phyloP scores from a whole-genome alignment of 1,139 yeast species.

The Spencermartinsiella ligniputridi region DNA sequence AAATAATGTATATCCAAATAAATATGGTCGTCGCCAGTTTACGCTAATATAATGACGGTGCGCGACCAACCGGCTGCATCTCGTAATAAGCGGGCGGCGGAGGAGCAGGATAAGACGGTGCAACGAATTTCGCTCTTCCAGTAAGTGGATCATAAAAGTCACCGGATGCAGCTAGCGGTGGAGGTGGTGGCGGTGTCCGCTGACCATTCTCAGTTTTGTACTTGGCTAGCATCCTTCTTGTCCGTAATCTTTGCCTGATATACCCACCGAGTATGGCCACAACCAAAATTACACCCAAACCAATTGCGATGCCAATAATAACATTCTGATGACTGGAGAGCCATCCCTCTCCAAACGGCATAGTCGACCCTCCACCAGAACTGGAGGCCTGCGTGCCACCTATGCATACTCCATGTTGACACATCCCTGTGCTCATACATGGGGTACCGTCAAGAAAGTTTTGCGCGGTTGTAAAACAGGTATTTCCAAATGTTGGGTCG shows the following conservation, averaged over 20 bases:
- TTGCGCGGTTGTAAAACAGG: constrained; percentile 31
- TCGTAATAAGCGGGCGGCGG: neutral
- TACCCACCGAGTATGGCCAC: constrained; percentile 13
- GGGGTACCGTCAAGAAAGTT: constrained; percentile 39
- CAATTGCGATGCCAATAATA: constrained; percentile 26
- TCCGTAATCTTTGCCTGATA: constrained; percentile 6
- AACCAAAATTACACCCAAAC: constrained; percentile 25
- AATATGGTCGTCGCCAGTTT: too few relatives aligned
- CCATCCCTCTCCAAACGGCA: constrained; percentile 21
- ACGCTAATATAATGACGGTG: neutral
- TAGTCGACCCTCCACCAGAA: constrained; percentile 6
- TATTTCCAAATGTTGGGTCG: constrained; percentile 25
- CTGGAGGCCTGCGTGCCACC: constrained; percentile 21
- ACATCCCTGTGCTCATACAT: constrained; percentile 32
- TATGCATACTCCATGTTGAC: constrained; percentile 32
- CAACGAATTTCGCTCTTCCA: too few relatives aligned
- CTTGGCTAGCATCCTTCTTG: neutral
- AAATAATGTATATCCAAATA: too few relatives aligned
- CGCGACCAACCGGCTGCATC: neutral
- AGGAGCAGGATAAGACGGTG: neutral
- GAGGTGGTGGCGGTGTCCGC: neutral
- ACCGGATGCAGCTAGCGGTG: neutral
- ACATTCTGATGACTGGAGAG: constrained; percentile 22
- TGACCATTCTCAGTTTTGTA: neutral
- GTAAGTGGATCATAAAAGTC: neutral